Evolutionary conservation across 345 rosid species (phyloP).

Genomic region (Melaleuca quinquenervia): DNA sequence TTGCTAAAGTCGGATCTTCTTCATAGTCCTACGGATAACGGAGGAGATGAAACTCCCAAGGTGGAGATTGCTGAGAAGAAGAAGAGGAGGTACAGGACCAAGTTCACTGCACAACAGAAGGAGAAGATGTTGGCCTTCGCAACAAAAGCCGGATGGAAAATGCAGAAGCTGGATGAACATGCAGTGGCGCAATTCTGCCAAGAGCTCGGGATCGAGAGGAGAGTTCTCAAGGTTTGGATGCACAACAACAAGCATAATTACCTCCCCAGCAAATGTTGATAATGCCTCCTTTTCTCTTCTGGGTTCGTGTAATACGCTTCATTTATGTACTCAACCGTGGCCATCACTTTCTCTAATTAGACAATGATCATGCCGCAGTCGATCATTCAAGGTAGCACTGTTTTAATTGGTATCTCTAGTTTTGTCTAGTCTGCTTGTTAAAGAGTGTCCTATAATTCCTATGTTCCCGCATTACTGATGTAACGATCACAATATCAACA

Average conservation of each 20-base stretch:
- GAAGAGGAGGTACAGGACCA: constrained; percentile 56
- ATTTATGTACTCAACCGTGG: neutral
- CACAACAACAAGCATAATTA: constrained; percentile 51
- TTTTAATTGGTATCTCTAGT: neutral
- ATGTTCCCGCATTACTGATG: neutral
- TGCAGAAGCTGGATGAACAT: constrained; percentile 40
- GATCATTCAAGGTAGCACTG: neutral
- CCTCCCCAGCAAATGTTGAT: neutral
- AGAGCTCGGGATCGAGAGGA: constrained; percentile 39
- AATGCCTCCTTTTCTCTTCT: neutral
- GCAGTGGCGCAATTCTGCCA: constrained; percentile 43
- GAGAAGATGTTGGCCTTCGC: constrained; percentile 55
- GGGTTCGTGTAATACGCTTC: neutral
- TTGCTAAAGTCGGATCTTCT: neutral
- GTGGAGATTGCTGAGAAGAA: constrained; percentile 1
- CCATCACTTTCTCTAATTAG: neutral
- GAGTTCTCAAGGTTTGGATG: constrained; percentile 75
- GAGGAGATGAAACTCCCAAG: neutral
- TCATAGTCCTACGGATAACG: neutral
- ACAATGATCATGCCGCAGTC: neutral
- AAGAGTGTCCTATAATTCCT: neutral
- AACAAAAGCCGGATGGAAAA: constrained; percentile 43
- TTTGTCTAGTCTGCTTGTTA: neutral
- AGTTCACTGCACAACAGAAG: constrained; percentile 56
- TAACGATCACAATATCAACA: neutral